Base-by-base conservation (phyloP, 208 protist species). In the Blechomonas ayalai region DNA sequence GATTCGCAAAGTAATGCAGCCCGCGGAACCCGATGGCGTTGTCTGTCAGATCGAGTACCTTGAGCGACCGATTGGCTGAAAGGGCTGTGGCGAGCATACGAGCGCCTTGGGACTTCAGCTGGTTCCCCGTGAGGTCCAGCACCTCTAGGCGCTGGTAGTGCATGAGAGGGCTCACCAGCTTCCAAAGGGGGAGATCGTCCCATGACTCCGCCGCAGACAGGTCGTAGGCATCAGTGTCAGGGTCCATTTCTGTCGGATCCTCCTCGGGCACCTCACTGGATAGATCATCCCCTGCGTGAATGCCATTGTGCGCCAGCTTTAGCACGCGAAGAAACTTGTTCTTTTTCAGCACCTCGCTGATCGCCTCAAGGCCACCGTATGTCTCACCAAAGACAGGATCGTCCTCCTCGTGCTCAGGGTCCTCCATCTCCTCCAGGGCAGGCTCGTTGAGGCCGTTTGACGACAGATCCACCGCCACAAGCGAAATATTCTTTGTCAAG, bases 281-380 rank as follows among this genome's bases (percentile, higher is more conserved):
- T n/a, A 77, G 33, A 36, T 86, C 79, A n/a, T 76, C 77, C 37
- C 78, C 84, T 22, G 70, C 61, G 73, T 90, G 80, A 39, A 95
- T 81, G 40, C 82, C 66, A 41, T 95, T 95, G 23, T 82, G 38
- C 4, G 47, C 51, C 4, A 95, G 50, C 8, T 67, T 67, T 51
- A 95, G 67, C 38, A 73, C 63, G 15, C 77, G 72, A 35, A 95
- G 43, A 44, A 95, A 92, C 48, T 95, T 95, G 45, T 95, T 95
- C 59, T 92, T 92, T 55, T 90, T 90, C 12, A 95, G 56, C 44
- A 95, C 60, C 62, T 95, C 82, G 24, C 58, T 61, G 32, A 95
- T 42, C 16, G 82, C 87, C 52, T 92, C 82, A 22, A 91, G 57
- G 25, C 83, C 83, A 26, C 52, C 68, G 37, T 77, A 71, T 7